Evolutionary conservation across 495 filamentous ascomycete genomes (phyloP), one percentile per base, ranked within the genome.

Genomic region (Hypoxylon fragiforme): DNA sequence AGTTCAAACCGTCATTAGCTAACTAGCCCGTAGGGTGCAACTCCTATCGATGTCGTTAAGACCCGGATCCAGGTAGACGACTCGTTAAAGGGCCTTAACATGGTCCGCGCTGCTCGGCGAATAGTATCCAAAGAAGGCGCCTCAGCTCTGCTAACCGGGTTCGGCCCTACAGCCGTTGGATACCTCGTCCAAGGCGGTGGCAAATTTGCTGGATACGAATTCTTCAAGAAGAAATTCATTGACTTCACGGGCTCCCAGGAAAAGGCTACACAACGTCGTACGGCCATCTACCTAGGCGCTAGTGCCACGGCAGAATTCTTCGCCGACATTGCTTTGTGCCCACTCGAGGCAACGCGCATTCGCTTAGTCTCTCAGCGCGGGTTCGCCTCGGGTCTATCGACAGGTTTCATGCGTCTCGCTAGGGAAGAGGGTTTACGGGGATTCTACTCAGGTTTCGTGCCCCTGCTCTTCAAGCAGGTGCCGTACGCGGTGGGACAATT

Each of bases 21-120:
- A 39, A 54, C 40, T 0, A 34, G 18, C 16, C 19, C 45, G 36
- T 58, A 88, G 86, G 66, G 67, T 1, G 69, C 69, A 24, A 71
- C 69, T n/a, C 69, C 67, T 6, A 71, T 71, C 44, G 69, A 71
- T 52, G 69, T 71, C 58, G 83, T 89, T 72, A 89, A 89, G 76
- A 89, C 86, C 58, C 76, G 86, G 62, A 89, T 89, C 62, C 86
- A 89, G 75, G 82, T 90, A 54, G 86, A 90, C 67, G 86, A 86
- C 53, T 75, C 73, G 58, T 84, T 84, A 71, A 89, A 90, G 73
- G 88, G 88, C 0, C 76, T 76, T 56, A 86, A 86, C 64, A 82
- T 90, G 81, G 76, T 88, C 66, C 82, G 82, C 65, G 85, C 84
- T 40, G 86, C 84, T 70, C 75, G 79, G 32, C 79, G 85, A 71